Percentiles rank a stretch among this genome's conserved stretches.
These are phyloP conservation scores for Kurtzmaniella natalensis DNA, from an alignment of 1,139 yeast species.

Conservation along the genomic window DNA sequence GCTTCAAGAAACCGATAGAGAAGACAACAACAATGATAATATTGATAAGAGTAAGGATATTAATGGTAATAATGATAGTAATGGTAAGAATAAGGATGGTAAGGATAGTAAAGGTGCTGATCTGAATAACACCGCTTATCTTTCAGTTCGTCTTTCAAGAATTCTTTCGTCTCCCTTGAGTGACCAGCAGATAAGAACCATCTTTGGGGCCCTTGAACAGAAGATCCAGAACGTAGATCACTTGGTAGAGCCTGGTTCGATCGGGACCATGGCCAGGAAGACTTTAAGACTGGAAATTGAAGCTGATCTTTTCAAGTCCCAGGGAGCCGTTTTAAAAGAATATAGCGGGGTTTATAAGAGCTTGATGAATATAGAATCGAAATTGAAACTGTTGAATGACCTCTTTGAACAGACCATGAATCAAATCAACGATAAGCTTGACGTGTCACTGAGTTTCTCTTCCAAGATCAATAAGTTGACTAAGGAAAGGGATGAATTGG, in stretches of 20 bases:
- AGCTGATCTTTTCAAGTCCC: constrained; percentile 62
- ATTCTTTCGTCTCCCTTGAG: constrained; percentile 46
- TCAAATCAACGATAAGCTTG: constrained; percentile 26
- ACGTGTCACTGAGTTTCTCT: constrained; percentile 21
- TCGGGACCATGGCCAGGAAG: constrained; percentile 56
- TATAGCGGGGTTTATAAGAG: constrained; percentile 54
- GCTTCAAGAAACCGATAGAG: constrained; percentile 4
- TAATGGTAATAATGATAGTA: too few species aligned
- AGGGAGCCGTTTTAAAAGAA: constrained; percentile 53
- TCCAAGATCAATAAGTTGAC: constrained; percentile 37
- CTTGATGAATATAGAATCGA: constrained; percentile 39
- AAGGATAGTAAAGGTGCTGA: too few species aligned
- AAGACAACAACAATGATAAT: too few species aligned
- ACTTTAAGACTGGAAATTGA: constrained; percentile 67
- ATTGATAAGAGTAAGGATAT: not conserved
- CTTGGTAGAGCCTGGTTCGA: constrained; percentile 48
- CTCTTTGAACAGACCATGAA: constrained; percentile 29
- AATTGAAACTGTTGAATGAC: constrained; percentile 37
- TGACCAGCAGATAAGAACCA: constrained; percentile 46
- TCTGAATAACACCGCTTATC: constrained; percentile 13
- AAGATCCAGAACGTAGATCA: constrained; percentile 25
- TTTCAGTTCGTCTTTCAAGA: constrained; percentile 46
- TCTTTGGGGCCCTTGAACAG: constrained; percentile 45
- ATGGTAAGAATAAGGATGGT: not conserved
- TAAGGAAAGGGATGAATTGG: constrained; percentile 36